These are phyloP conservation scores for Eucalyptus curtisii DNA, from an alignment of 345 rosid genomes.

Conservation along the genomic window DNA sequence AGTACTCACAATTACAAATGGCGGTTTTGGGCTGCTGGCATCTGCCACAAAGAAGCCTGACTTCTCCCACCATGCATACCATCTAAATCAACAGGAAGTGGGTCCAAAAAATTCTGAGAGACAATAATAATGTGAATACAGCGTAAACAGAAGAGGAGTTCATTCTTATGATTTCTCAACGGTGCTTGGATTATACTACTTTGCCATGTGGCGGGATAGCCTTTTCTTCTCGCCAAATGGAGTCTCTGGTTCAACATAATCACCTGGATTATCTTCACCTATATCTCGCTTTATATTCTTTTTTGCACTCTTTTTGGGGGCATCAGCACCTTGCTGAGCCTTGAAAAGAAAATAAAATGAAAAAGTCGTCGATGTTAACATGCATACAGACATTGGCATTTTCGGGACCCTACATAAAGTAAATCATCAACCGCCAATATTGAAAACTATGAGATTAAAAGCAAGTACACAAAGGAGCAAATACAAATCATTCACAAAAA, in stretches of 20 bases:
- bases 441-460: neutral
- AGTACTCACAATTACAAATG: slow-evolving; percentile 59
- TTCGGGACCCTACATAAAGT: neutral
- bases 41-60: slow-evolving; percentile 58
- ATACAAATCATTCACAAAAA: neutral
- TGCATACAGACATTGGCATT: neutral
- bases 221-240: slow-evolving; percentile 63
- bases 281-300: slow-evolving; percentile 47
- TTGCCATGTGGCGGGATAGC: slow-evolving; percentile 77
- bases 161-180: slow-evolving; percentile 77
- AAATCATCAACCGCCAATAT: neutral
- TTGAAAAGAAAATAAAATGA: neutral
- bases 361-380: neutral
- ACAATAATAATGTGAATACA: neutral
- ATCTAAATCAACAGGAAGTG: slow-evolving; percentile 26
- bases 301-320: slow-evolving; percentile 45
- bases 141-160: neutral
- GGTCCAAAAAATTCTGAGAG: neutral
- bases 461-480: neutral
- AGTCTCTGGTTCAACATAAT: slow-evolving; percentile 73
- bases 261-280: slow-evolving; percentile 55
- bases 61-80: slow-evolving; percentile 95
- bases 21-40: slow-evolving; percentile 60
- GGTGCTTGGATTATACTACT: slow-evolving; percentile 60
- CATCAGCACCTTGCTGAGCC: slow-evolving; percentile 32